Base-by-base conservation (phyloP, 2,329 filamentous ascomycete genomes). In the Alternaria angustiovoidea region DNA sequence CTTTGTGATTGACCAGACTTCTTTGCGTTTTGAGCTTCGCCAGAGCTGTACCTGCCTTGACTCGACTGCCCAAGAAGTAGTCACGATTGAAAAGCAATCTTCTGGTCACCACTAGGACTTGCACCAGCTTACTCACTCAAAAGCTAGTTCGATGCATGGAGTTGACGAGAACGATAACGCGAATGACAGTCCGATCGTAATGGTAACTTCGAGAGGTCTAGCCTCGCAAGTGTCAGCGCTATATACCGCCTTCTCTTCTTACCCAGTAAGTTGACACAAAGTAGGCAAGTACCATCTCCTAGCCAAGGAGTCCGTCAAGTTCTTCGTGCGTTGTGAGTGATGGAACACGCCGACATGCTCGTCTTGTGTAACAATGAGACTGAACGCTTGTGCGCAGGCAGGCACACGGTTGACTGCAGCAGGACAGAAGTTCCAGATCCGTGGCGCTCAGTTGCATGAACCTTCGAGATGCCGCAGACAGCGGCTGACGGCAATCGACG, bases 401-500 rank as follows among this genome's bases (percentile, higher is more conserved):
- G 52, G 30, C 46, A 36, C 34, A 54, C 44, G 16, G 18, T 28
- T 32, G 22, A 46, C 39, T n/a, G 38, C 32, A 49, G 32, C 41
- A 14, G 41, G 39, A 56, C 53, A 57, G 41, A 36, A 32, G 34
- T 54, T 48, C 62, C 57, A 64, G 46, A 39, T 53, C 39, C 28
- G 43, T 54, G 59, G 62, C 47, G 39, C 43, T 47, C 38, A 42
- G 41, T 54, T 7, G 41, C 46, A 60, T 51, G 47, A 41, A 30
- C 54, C 20, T 58, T 55, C 48, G 41, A 59, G 55, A 61, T 67
- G 24, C 48, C 57, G 62, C 64, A 57, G 57, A 46, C 57, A 46
- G 56, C 59, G 59, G 62, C 54, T 59, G 51, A 44, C 48, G 34
- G 62, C 51, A 56, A 63, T 59, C 44, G 57, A 52, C 49, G 57